Percentiles rank a stretch among this genome's conserved stretches.
These are phyloP conservation scores for Coemansia sp. DNA, from an alignment of 192 early-diverging fungal genomes.

Conservation along the genomic window DNA sequence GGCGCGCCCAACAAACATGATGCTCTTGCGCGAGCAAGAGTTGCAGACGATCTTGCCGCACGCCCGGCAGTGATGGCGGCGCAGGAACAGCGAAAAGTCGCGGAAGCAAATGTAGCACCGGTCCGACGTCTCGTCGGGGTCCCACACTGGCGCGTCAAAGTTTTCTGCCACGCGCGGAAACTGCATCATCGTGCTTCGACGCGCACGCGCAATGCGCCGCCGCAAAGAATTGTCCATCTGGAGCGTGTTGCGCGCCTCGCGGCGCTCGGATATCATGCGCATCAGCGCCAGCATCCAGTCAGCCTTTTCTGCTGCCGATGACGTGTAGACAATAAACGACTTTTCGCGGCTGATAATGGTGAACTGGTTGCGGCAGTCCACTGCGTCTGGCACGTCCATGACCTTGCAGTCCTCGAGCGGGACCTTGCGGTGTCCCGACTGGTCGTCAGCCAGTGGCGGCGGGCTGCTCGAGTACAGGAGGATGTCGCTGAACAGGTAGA, in stretches of 20 bases:
- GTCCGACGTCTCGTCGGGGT: conserved; percentile 69
- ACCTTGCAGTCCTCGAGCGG: conserved; percentile 63
- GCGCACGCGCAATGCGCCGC: conserved; percentile 50
- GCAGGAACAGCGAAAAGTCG: conserved; percentile 68
- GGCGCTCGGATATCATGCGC: conserved; percentile 60
- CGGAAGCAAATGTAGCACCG: conserved; percentile 74
- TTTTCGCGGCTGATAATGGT: conserved; percentile 82
- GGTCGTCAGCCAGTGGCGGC: conserved; percentile 62
- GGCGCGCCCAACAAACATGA: conserved; percentile 34
- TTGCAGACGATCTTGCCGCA: conserved; percentile 86
- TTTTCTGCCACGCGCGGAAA: conserved; percentile 67
- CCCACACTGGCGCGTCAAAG: conserved; percentile 72
- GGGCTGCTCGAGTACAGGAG: conserved; percentile 71
- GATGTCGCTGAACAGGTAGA: conserved; percentile 81
- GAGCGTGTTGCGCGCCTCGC: conserved; percentile 62
- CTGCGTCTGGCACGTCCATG: conserved; percentile 58
- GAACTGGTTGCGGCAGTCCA: conserved; percentile 67
- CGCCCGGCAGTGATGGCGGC: conserved; percentile 78
- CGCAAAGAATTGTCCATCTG: conserved; percentile 58
- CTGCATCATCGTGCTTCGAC: conserved; percentile 57
- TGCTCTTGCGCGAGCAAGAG: conserved; percentile 66
- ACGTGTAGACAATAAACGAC: conserved; percentile 76
- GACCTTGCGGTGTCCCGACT: conserved; percentile 72
- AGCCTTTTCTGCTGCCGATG: conserved; percentile 57
- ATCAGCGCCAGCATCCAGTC: conserved; percentile 70